phyloP scores from a whole-genome alignment of 2,329 filamentous ascomycete genomes.

The Hirsutella minnesotensis region DNA sequence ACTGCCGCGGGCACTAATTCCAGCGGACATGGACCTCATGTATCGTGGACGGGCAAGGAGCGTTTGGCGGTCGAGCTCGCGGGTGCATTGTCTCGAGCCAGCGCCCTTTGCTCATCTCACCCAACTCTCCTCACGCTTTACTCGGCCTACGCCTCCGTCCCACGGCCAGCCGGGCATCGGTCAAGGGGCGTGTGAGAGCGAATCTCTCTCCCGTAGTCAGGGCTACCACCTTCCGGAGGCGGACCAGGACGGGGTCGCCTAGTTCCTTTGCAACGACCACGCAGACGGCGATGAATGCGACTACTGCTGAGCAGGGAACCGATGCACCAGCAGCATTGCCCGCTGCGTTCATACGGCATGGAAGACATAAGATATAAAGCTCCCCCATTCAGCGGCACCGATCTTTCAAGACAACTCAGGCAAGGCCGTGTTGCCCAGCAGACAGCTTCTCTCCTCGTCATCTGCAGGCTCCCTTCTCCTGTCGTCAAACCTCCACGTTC shows the following conservation, averaged over 20 bases:
- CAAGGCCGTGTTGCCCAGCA: not conserved
- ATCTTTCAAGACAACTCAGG: not conserved
- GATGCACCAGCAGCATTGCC: not conserved
- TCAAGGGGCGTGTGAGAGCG: not conserved
- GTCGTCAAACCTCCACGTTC: not conserved
- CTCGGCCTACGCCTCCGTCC: not conserved
- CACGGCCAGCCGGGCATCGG: not conserved
- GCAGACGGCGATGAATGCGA: not conserved
- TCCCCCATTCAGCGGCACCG: slow-evolving; percentile 1
- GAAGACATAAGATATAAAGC: slow-evolving; percentile 8
- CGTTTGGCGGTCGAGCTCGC: not conserved
- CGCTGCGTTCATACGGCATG: not conserved
- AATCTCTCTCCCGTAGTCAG: slow-evolving; percentile 2
- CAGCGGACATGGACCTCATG: not conserved
- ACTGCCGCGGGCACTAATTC: slow-evolving; percentile 1
- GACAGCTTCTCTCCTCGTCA: slow-evolving; percentile 1
- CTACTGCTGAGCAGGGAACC: not conserved
- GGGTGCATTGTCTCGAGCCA: not conserved
- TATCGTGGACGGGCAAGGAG: slow-evolving; percentile 1
- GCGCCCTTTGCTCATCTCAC: not conserved
- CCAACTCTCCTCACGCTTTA: not conserved
- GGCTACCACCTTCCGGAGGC: slow-evolving; percentile 1
- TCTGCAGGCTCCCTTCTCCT: not conserved
- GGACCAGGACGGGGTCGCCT: not conserved
- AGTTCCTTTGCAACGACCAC: slow-evolving; percentile 1